Evolutionary conservation across 108 stramenopile species (phyloP).

Genomic region (Nitzschia sp.): DNA sequence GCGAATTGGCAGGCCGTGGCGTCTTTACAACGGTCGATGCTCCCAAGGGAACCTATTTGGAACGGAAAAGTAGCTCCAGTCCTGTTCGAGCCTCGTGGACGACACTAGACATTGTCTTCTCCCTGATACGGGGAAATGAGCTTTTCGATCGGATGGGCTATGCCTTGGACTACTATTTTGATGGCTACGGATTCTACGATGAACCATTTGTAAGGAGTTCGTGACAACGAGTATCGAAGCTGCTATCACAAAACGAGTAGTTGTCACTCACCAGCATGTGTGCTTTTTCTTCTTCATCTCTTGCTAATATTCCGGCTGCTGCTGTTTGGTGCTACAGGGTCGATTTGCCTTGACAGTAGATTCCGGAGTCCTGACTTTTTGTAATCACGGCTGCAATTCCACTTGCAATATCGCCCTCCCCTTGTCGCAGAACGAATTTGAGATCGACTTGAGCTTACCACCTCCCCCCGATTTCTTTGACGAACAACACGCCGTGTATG

Average conservation of each 20-base stretch:
- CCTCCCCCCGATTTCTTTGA: background rate
- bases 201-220: background rate
- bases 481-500: background rate
- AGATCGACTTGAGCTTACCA: background rate
- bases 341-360: constrained; percentile 2
- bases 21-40: background rate
- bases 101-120: background rate
- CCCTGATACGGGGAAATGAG: background rate
- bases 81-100: background rate
- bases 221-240: no score
- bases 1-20: background rate
- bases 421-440: background rate
- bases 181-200: constrained; percentile 3
- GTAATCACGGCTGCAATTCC: constrained; percentile 43
- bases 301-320: background rate
- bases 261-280: background rate
- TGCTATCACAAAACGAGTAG: no score
- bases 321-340: background rate
- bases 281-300: background rate
- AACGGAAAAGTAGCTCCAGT: background rate
- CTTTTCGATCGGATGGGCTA: background rate
- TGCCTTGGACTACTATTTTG: background rate
- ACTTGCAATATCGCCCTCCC: constrained; percentile 22
- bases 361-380: constrained; percentile 21
- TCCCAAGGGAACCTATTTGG: background rate